Evolutionary conservation across 78 protist species (phyloP).

Genomic region (Dictyostelium purpureum): DNA sequence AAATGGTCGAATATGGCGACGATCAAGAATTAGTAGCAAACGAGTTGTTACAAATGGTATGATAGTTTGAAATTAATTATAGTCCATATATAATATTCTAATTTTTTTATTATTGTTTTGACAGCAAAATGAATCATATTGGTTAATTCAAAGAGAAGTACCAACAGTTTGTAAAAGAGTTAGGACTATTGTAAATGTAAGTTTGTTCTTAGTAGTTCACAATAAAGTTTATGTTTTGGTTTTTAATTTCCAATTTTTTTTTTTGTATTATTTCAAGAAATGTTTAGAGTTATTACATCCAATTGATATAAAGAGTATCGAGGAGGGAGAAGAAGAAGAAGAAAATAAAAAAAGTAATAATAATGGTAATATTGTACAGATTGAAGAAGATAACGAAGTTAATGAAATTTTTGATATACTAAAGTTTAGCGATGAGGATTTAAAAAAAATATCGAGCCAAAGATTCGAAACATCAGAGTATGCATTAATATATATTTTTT

Average conservation of each 20-base stretch:
- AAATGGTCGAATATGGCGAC: neutral
- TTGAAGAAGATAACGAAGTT: neutral
- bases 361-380: neutral
- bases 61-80: neutral
- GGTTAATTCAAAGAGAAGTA: constrained; percentile 69
- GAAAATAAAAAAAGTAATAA: neutral
- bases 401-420: constrained; percentile 1
- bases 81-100: neutral
- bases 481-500: neutral
- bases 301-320: neutral
- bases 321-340: neutral
- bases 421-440: neutral
- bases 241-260: neutral
- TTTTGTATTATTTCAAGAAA: neutral
- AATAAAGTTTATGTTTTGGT: neutral
- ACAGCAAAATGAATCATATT: constrained; percentile 53
- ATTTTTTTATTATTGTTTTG: neutral
- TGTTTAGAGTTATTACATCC: constrained; percentile 67
- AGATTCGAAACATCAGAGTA: constrained; percentile 11
- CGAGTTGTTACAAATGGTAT: constrained; percentile 23
- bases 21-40: constrained; percentile 1
- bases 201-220: neutral
- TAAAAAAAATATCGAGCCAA: neutral
- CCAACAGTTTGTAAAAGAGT: constrained; percentile 67
- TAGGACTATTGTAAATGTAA: constrained; percentile 48